Evolutionary conservation across 2,329 filamentous ascomycete species (phyloP), one percentile per base, ranked within the genome.

Genomic region (Colletotrichum sp.): DNA sequence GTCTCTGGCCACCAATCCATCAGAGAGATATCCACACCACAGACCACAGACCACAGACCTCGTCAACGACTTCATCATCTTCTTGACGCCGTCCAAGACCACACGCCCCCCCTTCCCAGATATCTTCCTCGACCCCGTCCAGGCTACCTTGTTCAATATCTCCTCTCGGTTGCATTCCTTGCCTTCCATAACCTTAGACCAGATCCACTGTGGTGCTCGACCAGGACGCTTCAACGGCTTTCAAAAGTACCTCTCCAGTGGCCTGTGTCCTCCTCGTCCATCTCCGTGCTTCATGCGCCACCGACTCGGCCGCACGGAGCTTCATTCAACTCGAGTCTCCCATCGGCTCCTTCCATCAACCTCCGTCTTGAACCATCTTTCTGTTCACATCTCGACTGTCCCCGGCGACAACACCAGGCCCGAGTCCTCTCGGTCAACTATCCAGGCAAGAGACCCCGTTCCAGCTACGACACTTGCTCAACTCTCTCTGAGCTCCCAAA

Each of bases 231-330:
- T 70, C 56, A n/a, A 62, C 32, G 43, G 36, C 67, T 48, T 34
- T 58, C 67, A 70, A 70, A 62, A 52, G 67, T 62, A 48, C 67
- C 56, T 34, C 56, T 32, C n/a, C 32, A 43, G 55, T 62, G 67
- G 56, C 56, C 67, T 70, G 67, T 62, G 34, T 70, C 21, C 65
- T 24, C 43, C 43, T 70, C 67, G 67, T 70, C 36, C 67, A 62
- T 62, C 67, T 70, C 67, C 67, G 67, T 70, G 36, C 56, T 62
- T 70, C 28, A 70, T 62, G 67, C 67, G 48, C 26, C 30, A 34
- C 32, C 48, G n/a, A 70, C 36, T 62, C 16, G 56, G n/a, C 55
- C n/a, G 18, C 34, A 48, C 67, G 56, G 34, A 32, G 48, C 32
- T 58, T 34, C 56, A 34, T 70, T 70, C 67, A 28, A 69, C 36